Percentiles rank a stretch among this genome's conserved stretches.
Conservation (phyloP, 805 yeast genomes). For the Yamadazyma philogaea region DNA sequence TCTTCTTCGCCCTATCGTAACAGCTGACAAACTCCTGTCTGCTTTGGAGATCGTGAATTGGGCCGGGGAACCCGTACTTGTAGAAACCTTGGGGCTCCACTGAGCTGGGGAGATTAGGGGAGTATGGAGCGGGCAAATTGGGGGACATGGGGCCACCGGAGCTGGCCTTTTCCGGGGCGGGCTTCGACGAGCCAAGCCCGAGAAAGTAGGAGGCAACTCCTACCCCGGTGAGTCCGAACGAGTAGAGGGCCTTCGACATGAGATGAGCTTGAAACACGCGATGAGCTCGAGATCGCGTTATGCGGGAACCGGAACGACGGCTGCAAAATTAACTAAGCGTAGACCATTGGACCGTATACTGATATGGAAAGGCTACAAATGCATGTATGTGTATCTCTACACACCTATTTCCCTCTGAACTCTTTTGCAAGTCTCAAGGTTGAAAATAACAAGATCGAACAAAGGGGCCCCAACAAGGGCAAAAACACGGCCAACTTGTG, state of each 20-base stretch:
- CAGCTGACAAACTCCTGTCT: constrained; percentile 80
- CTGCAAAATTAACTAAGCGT: not conserved
- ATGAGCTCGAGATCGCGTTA: not conserved
- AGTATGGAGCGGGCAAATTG: constrained; percentile 3
- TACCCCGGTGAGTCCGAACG: constrained; percentile 34
- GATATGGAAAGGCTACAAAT: too few relatives aligned
- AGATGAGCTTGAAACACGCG: not conserved
- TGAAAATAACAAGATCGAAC: constrained; percentile 59
- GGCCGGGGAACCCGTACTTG: constrained; percentile 94
- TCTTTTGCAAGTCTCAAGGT: constrained; percentile 32
- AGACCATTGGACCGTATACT: too few relatives aligned
- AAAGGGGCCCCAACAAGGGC: constrained; percentile 85
- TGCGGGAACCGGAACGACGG: not conserved
- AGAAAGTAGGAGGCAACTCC: constrained; percentile 41
- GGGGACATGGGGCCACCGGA: not conserved
- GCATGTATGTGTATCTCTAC: not conserved
- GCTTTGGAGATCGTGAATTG: constrained; percentile 76
- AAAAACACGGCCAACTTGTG: constrained; percentile 92
- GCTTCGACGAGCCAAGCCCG: constrained; percentile 21
- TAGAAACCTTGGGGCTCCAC: constrained; percentile 80
- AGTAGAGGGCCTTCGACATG: constrained; percentile 27
- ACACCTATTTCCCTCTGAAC: constrained; percentile 4
- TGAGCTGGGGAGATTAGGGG: constrained; percentile 23
- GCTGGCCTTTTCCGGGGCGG: constrained; percentile 1
- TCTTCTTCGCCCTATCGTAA: constrained; percentile 78